Base-by-base conservation (phyloP, 192 early-diverging fungal species). In the Coemansia sp. region DNA sequence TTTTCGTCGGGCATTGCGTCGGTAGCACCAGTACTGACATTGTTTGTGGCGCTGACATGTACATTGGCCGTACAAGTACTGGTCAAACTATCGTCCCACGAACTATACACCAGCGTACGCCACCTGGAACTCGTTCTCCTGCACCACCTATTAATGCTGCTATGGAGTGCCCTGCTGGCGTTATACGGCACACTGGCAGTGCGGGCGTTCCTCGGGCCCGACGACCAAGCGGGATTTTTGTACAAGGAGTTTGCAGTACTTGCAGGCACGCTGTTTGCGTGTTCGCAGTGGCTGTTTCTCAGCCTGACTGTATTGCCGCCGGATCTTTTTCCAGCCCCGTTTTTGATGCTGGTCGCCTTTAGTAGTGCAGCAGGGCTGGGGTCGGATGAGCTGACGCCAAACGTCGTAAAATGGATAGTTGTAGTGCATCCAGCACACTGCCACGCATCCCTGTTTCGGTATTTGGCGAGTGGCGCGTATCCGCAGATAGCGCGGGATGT, bases 201-300 rank as follows among this genome's bases (percentile, higher is more conserved):
- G 12, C 9, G 41, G 34, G 53, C 62, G 12, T 64, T 64, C 32
- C 53, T 32, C 22, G 53, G 62, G 1, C 53, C 53, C 39, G 21
- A 17, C 6, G 35, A 63, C 61, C n/a, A n/a, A n/a, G n/a, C n/a
- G n/a, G n/a, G n/a, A n/a, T n/a, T n/a, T n/a, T n/a, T n/a, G n/a
- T n/a, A n/a, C n/a, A n/a, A n/a, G n/a, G 9, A 55, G 4, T 46
- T 56, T 6, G 40, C 36, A 12, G 17, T 52, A 1, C 43, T 56
- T 18, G 24, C 24, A 18, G 40, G 37, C 2, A 35, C 62, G 18
- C 50, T 64, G 21, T 4, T 56, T 21, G 62, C 62, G 3, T 38
- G 53, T 33, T 56, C 62, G 0, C 62, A 64, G 53, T 64, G 62
- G 62, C 53, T 64, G 0, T 56, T 64, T 19, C 43, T 64, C 12